Evolutionary conservation across 441 rosid genomes (phyloP), one percentile per base, ranked within the genome.

Genomic region (Corymbia calophylla): DNA sequence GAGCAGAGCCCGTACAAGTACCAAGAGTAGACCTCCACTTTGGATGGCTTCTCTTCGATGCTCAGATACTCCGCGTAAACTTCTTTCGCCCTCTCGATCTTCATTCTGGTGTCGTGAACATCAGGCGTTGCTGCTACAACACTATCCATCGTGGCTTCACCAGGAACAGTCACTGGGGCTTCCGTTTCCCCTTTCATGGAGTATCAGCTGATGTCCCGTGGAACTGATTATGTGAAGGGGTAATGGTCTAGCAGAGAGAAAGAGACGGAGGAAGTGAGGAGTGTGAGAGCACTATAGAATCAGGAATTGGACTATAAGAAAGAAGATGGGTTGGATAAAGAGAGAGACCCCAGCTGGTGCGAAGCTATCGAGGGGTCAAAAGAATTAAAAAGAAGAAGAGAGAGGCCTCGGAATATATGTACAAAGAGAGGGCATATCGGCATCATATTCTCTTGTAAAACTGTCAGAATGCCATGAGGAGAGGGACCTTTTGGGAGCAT

Each of bases 1-100:
- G 97, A 91, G 90, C 96, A 93, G 5, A 94, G 86, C 47, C 91
- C 96, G 53, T 95, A 93, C 56, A 92, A 90, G 90, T 92, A 94
- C 97, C 97, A 95, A 23, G 86, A 55, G 94, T 93, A 93, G 49
- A 92, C 89, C 82, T 95, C 96, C 21, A 31, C 80, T 70, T 51
- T 95, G 11, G 88, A 19, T 4, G 96, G 95, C 90, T 91, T 92
- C 39, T 86, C 91, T 73, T 81, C 89, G 32, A 70, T 32, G 84
- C 89, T 88, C 11, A 87, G 84, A 80, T 87, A 70, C 39, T 53
- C 87, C 17, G 32, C 54, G 80, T 91, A 89, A 27, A 32, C 91
- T 27, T 87, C 93, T 62, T 49, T 84, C 1, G 88, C 92, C 86
- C 91, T 91, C 92, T 94, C 89, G 56, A 89, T 80, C 58, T 92